Base-by-base conservation (phyloP, 2,329 filamentous ascomycete genomes). In the Xylaria digitata region DNA sequence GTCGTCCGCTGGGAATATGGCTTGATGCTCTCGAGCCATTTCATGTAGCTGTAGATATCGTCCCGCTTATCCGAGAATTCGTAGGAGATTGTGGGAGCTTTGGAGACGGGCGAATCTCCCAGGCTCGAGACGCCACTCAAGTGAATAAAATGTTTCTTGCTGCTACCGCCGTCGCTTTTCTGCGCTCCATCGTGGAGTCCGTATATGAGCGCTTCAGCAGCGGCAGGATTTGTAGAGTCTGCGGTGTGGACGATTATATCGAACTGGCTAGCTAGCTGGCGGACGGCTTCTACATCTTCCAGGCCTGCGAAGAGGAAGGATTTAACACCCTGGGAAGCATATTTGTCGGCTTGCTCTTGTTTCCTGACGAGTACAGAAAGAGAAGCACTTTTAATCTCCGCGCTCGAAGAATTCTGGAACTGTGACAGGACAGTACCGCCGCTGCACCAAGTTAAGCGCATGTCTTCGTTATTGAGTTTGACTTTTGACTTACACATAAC, bases 31-130 rank as follows among this genome's bases (percentile, higher is more conserved):
- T 60, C 57, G 4, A 40, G 21, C 57, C 46, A 52, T 52, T 60
- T 60, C 57, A 60, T 50, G 13, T 60, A 52, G 48, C 46, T 52
- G 7, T 60, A 60, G 21, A 60, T 21, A 21, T 60, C 57, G 15
- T 60, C 46, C 7, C 37, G 46, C 37, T 60, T 60, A 21, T 60
- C 57, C 2, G 46, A 52, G 26, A 60, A 60, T 32, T 37, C 34
- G 11, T 37, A 37, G 34, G 34, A 37, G 11, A 37, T 37, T 13
- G 32, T 43, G 15, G 21, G 30, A 6, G 34, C 21, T n/a, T 52
- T 60, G 6, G 56, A 60, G 57, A 43, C 7, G 17, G 45, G 37
- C 19, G 26, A 32, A 32, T 52, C 57, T 49, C 45, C 57, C 17
- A 60, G 46, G 40, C 46, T 60, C 2, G 57, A 60, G 23, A 42